Conservation (phyloP, 2,329 filamentous ascomycete genomes). For the Epichloe scottii region DNA sequence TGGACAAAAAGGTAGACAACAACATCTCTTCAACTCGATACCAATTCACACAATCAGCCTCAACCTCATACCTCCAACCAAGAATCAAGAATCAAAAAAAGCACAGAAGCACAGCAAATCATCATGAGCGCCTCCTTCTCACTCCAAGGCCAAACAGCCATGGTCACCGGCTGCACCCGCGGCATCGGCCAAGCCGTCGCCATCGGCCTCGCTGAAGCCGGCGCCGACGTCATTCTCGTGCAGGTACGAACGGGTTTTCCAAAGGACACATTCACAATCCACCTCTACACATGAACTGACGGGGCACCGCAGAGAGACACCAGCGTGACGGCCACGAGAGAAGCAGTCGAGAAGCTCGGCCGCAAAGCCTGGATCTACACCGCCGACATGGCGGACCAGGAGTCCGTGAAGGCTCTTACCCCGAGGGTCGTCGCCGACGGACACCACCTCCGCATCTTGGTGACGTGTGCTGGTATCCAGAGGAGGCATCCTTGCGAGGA, state of each 20-base stretch:
- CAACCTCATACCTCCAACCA: background rate
- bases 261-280: background rate
- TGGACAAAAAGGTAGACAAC: background rate
- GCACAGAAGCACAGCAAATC: background rate
- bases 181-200: constrained; percentile 47
- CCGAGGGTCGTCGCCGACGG: constrained; percentile 49
- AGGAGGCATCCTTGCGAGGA: constrained; percentile 59
- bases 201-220: constrained; percentile 44
- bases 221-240: constrained; percentile 42
- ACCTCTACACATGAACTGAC: background rate
- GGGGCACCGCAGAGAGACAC: constrained; percentile 27
- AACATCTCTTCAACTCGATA: background rate
- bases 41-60: background rate
- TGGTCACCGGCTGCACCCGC: constrained; percentile 44
- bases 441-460: constrained; percentile 59
- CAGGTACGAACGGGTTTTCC: constrained; percentile 25
- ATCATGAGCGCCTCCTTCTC: constrained; percentile 31
- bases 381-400: constrained; percentile 52
- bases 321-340: constrained; percentile 38
- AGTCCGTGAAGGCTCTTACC: constrained; percentile 47
- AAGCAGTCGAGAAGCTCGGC: constrained; percentile 50
- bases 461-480: constrained; percentile 85
- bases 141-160: constrained; percentile 41
- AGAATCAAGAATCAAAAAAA: background rate
- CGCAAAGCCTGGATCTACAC: constrained; percentile 56